Evolutionary conservation across 441 rosid genomes (phyloP).

Genomic region (Isatis lusitanica): DNA sequence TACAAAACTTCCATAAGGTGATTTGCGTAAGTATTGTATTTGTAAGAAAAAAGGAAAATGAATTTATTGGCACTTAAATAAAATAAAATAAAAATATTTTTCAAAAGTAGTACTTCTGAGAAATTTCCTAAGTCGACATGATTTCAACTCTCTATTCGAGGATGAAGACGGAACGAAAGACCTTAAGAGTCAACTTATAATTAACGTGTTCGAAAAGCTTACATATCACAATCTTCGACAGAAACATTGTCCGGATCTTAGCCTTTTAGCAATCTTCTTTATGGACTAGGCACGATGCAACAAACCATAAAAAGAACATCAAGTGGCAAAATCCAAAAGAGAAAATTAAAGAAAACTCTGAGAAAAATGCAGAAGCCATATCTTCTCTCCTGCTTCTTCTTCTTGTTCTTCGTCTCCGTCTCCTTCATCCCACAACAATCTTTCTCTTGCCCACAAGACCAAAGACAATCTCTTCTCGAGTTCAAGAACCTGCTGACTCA

Average conservation of each 20-base stretch:
- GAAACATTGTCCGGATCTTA: not conserved
- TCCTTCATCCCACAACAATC: not conserved
- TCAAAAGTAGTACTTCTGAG: too few species aligned
- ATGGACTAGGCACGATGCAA: not conserved
- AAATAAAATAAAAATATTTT: too few species aligned
- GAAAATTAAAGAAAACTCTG: too few species aligned
- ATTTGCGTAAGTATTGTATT: too few species aligned
- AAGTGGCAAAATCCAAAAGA: not conserved
- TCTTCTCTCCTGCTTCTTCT: not conserved
- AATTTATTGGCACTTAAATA: too few species aligned
- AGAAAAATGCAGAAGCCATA: not conserved
- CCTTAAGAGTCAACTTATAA: too few species aligned
- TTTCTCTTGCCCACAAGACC: too few species aligned
- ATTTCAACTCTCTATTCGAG: too few species aligned
- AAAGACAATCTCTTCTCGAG: constrained; percentile 35
- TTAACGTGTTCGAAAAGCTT: not conserved
- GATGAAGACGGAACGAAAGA: too few species aligned
- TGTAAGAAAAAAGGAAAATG: too few species aligned
- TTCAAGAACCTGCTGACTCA: constrained; percentile 28
- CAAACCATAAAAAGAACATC: not conserved
- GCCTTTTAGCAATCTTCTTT: not conserved
- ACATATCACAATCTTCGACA: not conserved
- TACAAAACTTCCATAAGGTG: too few species aligned
- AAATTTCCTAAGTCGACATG: too few species aligned
- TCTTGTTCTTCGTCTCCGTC: not conserved